phyloP scores from a whole-genome alignment of 1,284 basidiomycete species.

The Gomphus bonarii region DNA sequence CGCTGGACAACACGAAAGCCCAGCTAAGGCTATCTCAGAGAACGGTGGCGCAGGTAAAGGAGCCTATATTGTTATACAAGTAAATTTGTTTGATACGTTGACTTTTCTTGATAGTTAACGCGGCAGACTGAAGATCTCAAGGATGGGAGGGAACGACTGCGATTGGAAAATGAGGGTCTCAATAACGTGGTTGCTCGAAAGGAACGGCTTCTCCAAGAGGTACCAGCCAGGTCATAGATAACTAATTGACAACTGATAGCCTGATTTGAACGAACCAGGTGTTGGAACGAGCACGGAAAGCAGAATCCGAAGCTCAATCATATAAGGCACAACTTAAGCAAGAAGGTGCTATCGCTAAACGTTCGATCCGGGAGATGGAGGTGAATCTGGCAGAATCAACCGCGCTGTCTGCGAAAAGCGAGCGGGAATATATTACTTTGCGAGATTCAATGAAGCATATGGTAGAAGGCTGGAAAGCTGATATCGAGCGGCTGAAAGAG shows the following conservation, averaged over 20 bases:
- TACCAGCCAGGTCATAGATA: constrained; percentile 19
- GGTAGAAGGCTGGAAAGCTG: constrained; percentile 56
- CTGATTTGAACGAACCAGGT: constrained; percentile 33
- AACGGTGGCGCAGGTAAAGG: constrained; percentile 49
- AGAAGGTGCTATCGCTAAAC: constrained; percentile 62
- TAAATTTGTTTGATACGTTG: background rate
- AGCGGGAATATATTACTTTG: constrained; percentile 68
- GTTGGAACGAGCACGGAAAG: constrained; percentile 71
- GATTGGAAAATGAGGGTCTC: constrained; percentile 76
- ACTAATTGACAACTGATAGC: background rate
- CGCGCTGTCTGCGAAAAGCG: constrained; percentile 63
- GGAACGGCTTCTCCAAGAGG: constrained; percentile 75
- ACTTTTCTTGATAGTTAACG: constrained; percentile 35
- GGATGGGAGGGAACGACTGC: constrained; percentile 67
- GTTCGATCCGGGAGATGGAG: constrained; percentile 69
- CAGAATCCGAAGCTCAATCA: constrained; percentile 58
- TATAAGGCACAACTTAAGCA: constrained; percentile 62
- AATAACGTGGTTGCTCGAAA: constrained; percentile 81
- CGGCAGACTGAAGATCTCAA: constrained; percentile 79
- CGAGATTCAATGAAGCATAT: constrained; percentile 64
- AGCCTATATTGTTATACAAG: background rate
- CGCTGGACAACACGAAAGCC: constrained; percentile 73
- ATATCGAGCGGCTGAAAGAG: constrained; percentile 51
- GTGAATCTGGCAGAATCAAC: constrained; percentile 56
- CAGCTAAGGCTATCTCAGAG: constrained; percentile 71